A percentile compares a stretch with the other conserved stretches of the same genome.
Evolutionary conservation across 2,329 filamentous ascomycete genomes (phyloP).

Genomic region (Penicillium freii): DNA sequence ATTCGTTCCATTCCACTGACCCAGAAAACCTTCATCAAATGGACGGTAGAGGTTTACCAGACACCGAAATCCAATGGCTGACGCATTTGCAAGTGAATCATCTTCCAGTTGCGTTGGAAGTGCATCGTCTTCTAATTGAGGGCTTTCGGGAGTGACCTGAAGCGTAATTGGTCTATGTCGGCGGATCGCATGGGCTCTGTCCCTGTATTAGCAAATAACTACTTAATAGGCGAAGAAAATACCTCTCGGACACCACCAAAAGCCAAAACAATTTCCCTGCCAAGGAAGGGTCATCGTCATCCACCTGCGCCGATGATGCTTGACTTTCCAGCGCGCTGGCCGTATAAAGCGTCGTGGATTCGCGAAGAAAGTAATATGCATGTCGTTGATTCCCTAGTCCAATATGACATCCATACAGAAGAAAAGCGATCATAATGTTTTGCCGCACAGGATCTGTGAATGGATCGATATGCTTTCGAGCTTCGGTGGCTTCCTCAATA

Average conservation of each 20-base stretch:
- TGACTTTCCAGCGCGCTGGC: slow-evolving; percentile 45
- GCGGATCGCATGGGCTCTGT: slow-evolving; percentile 61
- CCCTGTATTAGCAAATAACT: background rate
- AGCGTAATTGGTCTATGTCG: slow-evolving; percentile 63
- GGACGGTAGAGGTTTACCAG: slow-evolving; percentile 62
- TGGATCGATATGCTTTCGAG: slow-evolving; percentile 20
- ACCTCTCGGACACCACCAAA: slow-evolving; percentile 65
- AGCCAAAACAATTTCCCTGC: slow-evolving; percentile 64
- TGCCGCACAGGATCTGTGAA: slow-evolving; percentile 22
- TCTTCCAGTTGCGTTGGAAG: slow-evolving; percentile 53
- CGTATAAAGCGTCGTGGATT: slow-evolving; percentile 67
- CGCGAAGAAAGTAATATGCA: slow-evolving; percentile 70
- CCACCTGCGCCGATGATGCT: slow-evolving; percentile 52
- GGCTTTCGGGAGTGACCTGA: slow-evolving; percentile 54
- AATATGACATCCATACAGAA: slow-evolving; percentile 67
- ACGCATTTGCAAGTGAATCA: slow-evolving; percentile 53
- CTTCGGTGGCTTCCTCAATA: slow-evolving; percentile 30
- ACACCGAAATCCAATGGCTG: slow-evolving; percentile 57
- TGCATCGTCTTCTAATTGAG: slow-evolving; percentile 52
- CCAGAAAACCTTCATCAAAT: slow-evolving; percentile 63
- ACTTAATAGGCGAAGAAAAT: slow-evolving; percentile 6
- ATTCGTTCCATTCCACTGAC: slow-evolving; percentile 60
- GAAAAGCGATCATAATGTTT: slow-evolving; percentile 64
- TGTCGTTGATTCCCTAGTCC: slow-evolving; percentile 66
- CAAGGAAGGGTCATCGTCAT: slow-evolving; percentile 41